Percentiles rank a stretch among this genome's conserved stretches.
phyloP scores from a whole-genome alignment of 2,329 filamentous ascomycete genomes.

The Neofusicoccum cordaticola region DNA sequence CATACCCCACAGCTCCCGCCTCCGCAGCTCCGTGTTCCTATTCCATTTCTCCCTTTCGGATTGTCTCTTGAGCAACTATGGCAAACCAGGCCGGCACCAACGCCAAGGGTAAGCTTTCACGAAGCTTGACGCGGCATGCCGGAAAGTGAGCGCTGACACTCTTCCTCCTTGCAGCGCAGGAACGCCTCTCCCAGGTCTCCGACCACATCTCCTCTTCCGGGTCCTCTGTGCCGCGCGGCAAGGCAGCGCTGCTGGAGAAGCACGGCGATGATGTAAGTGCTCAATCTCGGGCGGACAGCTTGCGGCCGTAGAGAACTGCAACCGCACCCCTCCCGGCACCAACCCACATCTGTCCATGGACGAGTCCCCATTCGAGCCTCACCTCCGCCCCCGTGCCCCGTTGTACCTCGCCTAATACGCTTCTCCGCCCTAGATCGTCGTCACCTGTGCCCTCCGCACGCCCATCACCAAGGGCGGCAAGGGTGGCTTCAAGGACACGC shows the following conservation, averaged over 20 bases:
- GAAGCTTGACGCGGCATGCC: not conserved
- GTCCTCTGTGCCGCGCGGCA: slow-evolving; percentile 36
- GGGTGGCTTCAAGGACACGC: slow-evolving; percentile 93
- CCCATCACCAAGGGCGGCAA: slow-evolving; percentile 90
- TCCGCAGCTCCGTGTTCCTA: slow-evolving; percentile 13
- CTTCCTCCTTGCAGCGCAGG: slow-evolving; percentile 44
- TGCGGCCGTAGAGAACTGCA: too few species aligned
- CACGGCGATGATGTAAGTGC: slow-evolving; percentile 55
- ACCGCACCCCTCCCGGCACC: too few species aligned
- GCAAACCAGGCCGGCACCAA: slow-evolving; percentile 36
- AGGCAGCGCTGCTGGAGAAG: slow-evolving; percentile 48
- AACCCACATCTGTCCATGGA: too few species aligned
- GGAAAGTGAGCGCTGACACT: not conserved
- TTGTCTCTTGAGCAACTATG: slow-evolving; percentile 25
- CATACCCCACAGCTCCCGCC: not conserved
- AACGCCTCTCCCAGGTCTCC: slow-evolving; percentile 58
- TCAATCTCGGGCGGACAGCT: too few species aligned
- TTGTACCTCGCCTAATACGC: too few species aligned
- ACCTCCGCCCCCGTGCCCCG: too few species aligned
- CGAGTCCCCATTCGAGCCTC: too few species aligned
- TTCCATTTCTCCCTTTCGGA: not conserved
- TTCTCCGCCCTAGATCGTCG: slow-evolving; percentile 61
- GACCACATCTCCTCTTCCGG: slow-evolving; percentile 52
- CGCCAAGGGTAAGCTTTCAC: slow-evolving; percentile 8
- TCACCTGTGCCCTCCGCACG: slow-evolving; percentile 88